A percentile compares a stretch with the other conserved stretches of the same genome.
phyloP scores from a whole-genome alignment of 257 asterid species.

The Solanum gandarillasii region DNA sequence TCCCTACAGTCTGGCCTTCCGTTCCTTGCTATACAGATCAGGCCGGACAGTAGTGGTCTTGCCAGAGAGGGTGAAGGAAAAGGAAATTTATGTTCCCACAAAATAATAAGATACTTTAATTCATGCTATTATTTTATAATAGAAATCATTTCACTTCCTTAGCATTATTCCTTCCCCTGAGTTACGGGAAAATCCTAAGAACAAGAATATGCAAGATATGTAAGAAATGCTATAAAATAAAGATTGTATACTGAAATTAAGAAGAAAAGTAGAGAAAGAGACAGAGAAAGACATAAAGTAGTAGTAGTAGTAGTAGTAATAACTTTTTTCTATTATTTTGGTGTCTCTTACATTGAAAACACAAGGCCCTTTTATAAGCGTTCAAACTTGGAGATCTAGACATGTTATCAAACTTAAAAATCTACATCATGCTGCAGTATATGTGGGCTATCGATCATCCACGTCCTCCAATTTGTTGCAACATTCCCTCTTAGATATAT shows the following conservation, averaged over 20 bases:
- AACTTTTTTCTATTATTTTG: neutral
- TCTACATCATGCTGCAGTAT: neutral
- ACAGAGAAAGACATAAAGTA: too few species aligned
- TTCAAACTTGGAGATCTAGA: neutral
- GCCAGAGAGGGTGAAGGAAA: neutral
- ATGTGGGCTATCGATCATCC: neutral
- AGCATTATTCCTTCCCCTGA: neutral
- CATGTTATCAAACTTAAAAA: neutral
- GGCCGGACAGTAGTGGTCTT: neutral
- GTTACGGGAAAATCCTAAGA: neutral
- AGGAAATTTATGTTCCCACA: neutral
- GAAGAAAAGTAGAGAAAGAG: neutral
- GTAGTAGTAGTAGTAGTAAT: neutral
- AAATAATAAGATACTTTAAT: neutral
- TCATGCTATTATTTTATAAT: too few species aligned
- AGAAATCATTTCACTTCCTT: neutral
- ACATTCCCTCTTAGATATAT: neutral
- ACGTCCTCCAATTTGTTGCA: neutral
- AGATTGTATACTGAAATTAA: neutral
- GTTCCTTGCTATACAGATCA: neutral
- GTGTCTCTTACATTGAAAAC: neutral
- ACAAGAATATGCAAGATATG: neutral
- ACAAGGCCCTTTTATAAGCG: neutral
- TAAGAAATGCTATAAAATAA: neutral
- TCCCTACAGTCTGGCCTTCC: neutral